Percentiles rank a stretch among this genome's conserved stretches.
These are phyloP conservation scores for Lippia alba DNA, from an alignment of 305 asterid species.

Conservation along the genomic window DNA sequence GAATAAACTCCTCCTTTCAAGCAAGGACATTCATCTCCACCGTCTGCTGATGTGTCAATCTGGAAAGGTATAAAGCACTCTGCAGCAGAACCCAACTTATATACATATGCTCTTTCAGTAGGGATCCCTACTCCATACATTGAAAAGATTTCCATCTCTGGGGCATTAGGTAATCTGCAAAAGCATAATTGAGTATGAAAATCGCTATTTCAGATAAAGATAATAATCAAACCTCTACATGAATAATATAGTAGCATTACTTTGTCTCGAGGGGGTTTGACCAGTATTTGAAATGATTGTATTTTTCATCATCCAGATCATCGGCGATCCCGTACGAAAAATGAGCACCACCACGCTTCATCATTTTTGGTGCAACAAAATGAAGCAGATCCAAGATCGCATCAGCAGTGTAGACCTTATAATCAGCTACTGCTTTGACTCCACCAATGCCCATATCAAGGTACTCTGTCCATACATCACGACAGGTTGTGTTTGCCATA, in stretches of 20 bases:
- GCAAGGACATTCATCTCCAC: conserved; percentile 58
- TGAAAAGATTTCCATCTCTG: conserved; percentile 83
- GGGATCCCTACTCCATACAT: conserved; percentile 92
- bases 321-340: conserved; percentile 81
- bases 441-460: conserved; percentile 75
- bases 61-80: conserved; percentile 86
- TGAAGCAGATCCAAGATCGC: conserved; percentile 70
- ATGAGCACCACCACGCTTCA: conserved; percentile 82
- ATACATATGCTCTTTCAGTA: conserved; percentile 80
- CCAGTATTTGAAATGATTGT: conserved; percentile 78
- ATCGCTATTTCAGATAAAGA: not conserved
- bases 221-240: not conserved
- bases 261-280: conserved; percentile 86
- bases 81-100: conserved; percentile 63
- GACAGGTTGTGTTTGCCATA: conserved; percentile 63
- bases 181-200: conserved; percentile 24
- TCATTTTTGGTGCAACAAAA: conserved; percentile 90
- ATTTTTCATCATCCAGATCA: conserved; percentile 61
- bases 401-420: conserved; percentile 65
- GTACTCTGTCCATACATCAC: conserved; percentile 83
- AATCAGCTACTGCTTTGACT: conserved; percentile 66
- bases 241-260: conserved; percentile 43
- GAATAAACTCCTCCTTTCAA: conserved; percentile 81
- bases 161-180: conserved; percentile 79
- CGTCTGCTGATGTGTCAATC: conserved; percentile 81